Evolutionary conservation across 192 early-diverging fungal species (phyloP).

Genomic region (Spinellus fusiger): DNA sequence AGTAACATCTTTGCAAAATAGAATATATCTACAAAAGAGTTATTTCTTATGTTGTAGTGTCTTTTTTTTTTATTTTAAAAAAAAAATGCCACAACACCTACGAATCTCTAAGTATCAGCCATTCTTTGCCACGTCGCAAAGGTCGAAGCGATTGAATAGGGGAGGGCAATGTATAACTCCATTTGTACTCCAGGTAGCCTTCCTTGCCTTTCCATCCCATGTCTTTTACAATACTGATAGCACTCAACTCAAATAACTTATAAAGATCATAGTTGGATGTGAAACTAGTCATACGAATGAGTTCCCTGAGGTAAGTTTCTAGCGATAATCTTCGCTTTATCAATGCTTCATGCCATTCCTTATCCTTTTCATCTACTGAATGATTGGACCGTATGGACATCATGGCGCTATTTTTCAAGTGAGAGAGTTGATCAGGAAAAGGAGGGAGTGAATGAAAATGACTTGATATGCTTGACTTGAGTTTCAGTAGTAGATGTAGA

Average conservation of each 20-base stretch:
- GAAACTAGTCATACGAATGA: slow-evolving; percentile 52
- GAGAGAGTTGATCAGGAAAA: slow-evolving; percentile 23
- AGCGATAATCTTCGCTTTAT: slow-evolving; percentile 50
- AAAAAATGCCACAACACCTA: slow-evolving; percentile 9
- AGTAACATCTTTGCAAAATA: slow-evolving; percentile 33
- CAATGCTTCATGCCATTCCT: slow-evolving; percentile 29
- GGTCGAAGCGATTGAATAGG: slow-evolving; percentile 29
- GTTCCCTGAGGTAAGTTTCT: slow-evolving; percentile 52
- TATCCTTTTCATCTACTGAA: slow-evolving; percentile 19
- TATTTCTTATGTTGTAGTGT: not conserved
- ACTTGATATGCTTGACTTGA: slow-evolving; percentile 35
- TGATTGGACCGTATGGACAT: slow-evolving; percentile 11
- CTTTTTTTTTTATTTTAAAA: not conserved
- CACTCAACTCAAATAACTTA: slow-evolving; percentile 67
- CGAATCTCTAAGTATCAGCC: slow-evolving; percentile 68
- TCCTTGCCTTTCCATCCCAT: slow-evolving; percentile 83
- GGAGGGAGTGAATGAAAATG: slow-evolving; percentile 21
- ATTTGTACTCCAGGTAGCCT: slow-evolving; percentile 56
- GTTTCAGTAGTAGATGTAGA: slow-evolving; percentile 54
- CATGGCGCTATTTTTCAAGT: slow-evolving; percentile 14
- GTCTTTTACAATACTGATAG: slow-evolving; percentile 65
- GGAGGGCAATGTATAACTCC: slow-evolving; percentile 42
- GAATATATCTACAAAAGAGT: slow-evolving; percentile 29
- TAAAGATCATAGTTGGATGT: slow-evolving; percentile 58
- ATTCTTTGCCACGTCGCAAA: slow-evolving; percentile 50